A percentile compares a stretch with the other conserved stretches of the same genome.
Conservation (phyloP, 139 green algal genomes). For the Ulvella scutata region DNA sequence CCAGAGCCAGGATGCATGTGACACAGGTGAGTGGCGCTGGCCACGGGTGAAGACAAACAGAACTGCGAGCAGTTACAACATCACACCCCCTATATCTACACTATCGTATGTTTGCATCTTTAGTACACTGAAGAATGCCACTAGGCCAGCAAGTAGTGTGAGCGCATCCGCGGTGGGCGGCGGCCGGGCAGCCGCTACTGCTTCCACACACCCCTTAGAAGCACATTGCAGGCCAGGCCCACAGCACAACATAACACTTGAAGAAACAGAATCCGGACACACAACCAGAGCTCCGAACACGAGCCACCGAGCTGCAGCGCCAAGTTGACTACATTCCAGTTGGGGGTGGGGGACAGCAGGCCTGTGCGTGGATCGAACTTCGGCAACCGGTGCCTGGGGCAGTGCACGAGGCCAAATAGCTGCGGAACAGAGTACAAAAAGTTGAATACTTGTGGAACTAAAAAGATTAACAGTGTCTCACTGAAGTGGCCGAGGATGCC, state of each 20-base stretch:
- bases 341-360: slow-evolving; percentile 53
- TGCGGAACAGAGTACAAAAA: slow-evolving; percentile 94
- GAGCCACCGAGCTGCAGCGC: slow-evolving; percentile 65
- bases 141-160: too few relatives aligned
- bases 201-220: slow-evolving; percentile 54
- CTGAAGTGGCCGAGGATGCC: slow-evolving; percentile 95
- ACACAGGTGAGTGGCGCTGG: too few relatives aligned
- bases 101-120: too few relatives aligned
- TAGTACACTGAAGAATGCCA: too few relatives aligned
- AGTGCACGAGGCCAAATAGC: slow-evolving; percentile 91
- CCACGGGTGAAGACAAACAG: too few relatives aligned
- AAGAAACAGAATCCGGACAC: slow-evolving; percentile 62
- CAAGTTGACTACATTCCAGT: slow-evolving; percentile 95
- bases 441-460: slow-evolving; percentile 85
- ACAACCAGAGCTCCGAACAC: slow-evolving; percentile 67
- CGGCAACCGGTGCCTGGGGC: slow-evolving; percentile 83
- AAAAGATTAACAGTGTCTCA: slow-evolving; percentile 94
- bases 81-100: too few relatives aligned
- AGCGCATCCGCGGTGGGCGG: too few relatives aligned
- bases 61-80: too few relatives aligned
- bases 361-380: slow-evolving; percentile 65
- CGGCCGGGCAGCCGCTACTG: too few relatives aligned
- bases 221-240: slow-evolving; percentile 37
- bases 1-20: too few relatives aligned
- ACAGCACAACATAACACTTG: slow-evolving; percentile 54